Evolutionary conservation across 2,329 filamentous ascomycete species (phyloP).

Genomic region (Pseudogymnoascus verrucosus): DNA sequence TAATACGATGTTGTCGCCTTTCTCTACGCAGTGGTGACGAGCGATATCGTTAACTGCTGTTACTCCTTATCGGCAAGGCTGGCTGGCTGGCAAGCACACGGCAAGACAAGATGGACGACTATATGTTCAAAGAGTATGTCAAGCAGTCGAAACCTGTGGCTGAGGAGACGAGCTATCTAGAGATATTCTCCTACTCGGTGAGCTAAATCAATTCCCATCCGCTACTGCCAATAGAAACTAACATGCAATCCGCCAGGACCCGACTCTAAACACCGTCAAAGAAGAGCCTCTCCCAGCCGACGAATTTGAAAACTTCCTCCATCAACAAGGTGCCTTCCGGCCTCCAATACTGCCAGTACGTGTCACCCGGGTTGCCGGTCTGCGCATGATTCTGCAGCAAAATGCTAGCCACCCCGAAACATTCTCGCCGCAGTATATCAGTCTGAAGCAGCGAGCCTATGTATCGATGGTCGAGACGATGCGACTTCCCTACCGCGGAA

Average conservation of each 20-base stretch:
- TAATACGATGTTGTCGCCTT: not conserved
- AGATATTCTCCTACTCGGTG: slow-evolving; percentile 28
- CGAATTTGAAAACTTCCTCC: slow-evolving; percentile 28
- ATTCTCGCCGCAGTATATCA: slow-evolving; percentile 48
- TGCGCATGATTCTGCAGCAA: slow-evolving; percentile 18
- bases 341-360: slow-evolving; percentile 20
- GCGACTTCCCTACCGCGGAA: slow-evolving; percentile 48
- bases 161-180: slow-evolving; percentile 25
- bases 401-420: slow-evolving; percentile 49
- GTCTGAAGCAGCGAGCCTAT: slow-evolving; percentile 42
- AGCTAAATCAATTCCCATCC: slow-evolving; percentile 9
- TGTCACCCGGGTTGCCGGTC: slow-evolving; percentile 12
- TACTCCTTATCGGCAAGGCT: not conserved
- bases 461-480: slow-evolving; percentile 48
- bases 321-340: slow-evolving; percentile 24
- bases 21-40: not conserved
- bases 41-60: not conserved
- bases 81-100: not conserved
- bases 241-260: slow-evolving; percentile 19
- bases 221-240: not conserved
- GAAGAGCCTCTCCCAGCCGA: slow-evolving; percentile 26
- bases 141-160: slow-evolving; percentile 20
- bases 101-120: slow-evolving; percentile 25
- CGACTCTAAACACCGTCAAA: slow-evolving; percentile 22
- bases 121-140: slow-evolving; percentile 28